Base-by-base conservation (phyloP, 352 stramenopile species). In the Globisporangium parvum region DNA sequence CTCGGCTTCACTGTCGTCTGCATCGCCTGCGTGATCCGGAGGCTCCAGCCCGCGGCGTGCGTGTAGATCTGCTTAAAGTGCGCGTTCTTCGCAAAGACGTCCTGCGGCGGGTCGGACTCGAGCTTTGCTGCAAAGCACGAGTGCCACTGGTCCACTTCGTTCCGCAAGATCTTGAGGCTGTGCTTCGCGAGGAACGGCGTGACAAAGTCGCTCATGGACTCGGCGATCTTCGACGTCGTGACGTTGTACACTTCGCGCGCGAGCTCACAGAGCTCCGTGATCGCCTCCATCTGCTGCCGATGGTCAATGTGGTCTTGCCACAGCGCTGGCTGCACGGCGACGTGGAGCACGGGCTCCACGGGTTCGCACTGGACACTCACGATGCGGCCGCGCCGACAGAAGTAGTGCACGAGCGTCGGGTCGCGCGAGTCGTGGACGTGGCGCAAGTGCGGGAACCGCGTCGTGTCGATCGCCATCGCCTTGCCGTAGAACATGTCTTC, bases 401-500 rank as follows among this genome's bases (percentile, higher is more conserved):
- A 95, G 47, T 91, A 95, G 28, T 80, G 80, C 12, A 91, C 70
- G 31, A 95, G 56, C 12, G 70, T 81, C 5, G 77, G 53, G 66
- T 94, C 81, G 26, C 81, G 77, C 20, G 81, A 88, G 14, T 75
- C 72, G 37, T 59, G 70, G 9, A 90, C 64, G 31, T 70, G 63
- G 51, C 46, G 63, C 42, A 92, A 62, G 51, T 91, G 78, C 11
- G 80, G 80, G 52, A 89, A 90, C 1, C 80, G 80, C 17, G 68
- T 50, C n/a, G 56, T 72, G 42, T 95, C 85, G 47, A 92, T 75
- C 15, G 66, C 50, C 71, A 95, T 77, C 4, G 81, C 71, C 53
- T 90, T 89, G 51, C 82, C 77, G 61, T 95, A 95, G 21, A 95
- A 76, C 66, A 92, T 71, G 45, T 88, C 81, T 63, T 95, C 85